phyloP scores from a whole-genome alignment of 148 eudicot genomes.

The Dianthus caryophyllus region DNA sequence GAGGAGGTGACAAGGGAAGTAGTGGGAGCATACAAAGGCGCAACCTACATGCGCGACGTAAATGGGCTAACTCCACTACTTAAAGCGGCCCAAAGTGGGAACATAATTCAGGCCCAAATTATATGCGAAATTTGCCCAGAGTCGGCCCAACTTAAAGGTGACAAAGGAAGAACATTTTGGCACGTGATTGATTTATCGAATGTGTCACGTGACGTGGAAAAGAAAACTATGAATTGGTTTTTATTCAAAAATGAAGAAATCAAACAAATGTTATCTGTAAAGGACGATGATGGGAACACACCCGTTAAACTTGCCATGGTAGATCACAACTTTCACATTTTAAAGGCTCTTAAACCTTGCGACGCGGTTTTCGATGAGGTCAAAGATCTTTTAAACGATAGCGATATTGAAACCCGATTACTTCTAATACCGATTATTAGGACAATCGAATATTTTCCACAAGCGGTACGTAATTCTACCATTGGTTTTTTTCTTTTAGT shows the following conservation, averaged over 20 bases:
- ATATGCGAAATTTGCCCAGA: background rate
- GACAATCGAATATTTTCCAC: background rate
- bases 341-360: background rate
- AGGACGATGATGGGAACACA: background rate
- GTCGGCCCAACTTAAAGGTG: constrained; percentile 8
- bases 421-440: background rate
- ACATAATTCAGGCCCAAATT: background rate
- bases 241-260: background rate
- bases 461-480: background rate
- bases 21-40: background rate
- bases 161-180: constrained; percentile 1
- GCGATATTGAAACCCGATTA: background rate
- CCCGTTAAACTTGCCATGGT: background rate
- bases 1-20: background rate
- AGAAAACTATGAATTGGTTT: background rate
- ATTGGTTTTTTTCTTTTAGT: too few relatives aligned
- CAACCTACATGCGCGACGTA: background rate
- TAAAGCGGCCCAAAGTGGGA: background rate
- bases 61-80: constrained; percentile 12
- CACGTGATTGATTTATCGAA: background rate
- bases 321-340: background rate
- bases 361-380: background rate
- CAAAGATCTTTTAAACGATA: background rate
- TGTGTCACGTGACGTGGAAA: background rate
- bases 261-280: background rate